A percentile compares a stretch with the other conserved stretches of the same genome.
Evolutionary conservation across 2,329 filamentous ascomycete species (phyloP).

Genomic region (Sphaceloma murrayae): DNA sequence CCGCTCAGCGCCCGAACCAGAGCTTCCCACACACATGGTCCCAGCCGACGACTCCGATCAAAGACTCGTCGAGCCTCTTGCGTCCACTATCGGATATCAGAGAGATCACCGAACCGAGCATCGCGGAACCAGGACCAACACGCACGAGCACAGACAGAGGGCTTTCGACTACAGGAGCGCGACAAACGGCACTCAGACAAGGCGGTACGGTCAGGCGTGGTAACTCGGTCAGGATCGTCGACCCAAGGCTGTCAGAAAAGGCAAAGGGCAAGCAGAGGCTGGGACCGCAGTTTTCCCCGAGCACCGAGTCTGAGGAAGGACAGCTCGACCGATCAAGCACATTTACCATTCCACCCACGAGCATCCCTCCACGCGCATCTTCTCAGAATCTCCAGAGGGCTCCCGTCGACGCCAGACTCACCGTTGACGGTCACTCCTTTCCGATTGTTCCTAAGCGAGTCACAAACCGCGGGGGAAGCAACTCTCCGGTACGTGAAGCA

Average conservation of each 20-base stretch:
- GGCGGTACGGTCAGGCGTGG: slow-evolving; percentile 21
- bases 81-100: slow-evolving; percentile 42
- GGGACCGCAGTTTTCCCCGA: slow-evolving; percentile 22
- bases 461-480: slow-evolving; percentile 37
- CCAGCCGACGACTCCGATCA: slow-evolving; percentile 13
- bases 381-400: slow-evolving; percentile 26
- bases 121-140: slow-evolving; percentile 28
- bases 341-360: slow-evolving; percentile 38
- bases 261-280: slow-evolving; percentile 18
- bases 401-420: background rate
- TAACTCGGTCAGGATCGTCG: slow-evolving; percentile 24
- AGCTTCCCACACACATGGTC: slow-evolving; percentile 3
- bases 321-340: slow-evolving; percentile 36
- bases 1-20: background rate
- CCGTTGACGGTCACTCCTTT: slow-evolving; percentile 13
- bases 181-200: slow-evolving; percentile 22
- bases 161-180: slow-evolving; percentile 23
- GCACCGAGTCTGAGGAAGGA: slow-evolving; percentile 20
- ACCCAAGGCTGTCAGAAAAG: slow-evolving; percentile 12
- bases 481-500: slow-evolving; percentile 41
- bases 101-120: slow-evolving; percentile 41
- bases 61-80: slow-evolving; percentile 25
- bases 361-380: slow-evolving; percentile 39
- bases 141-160: slow-evolving; percentile 14
- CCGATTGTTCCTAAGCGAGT: slow-evolving; percentile 26